Base-by-base conservation (phyloP, 1,139 yeast genomes). In the Debaryomyces singareniensis region DNA sequence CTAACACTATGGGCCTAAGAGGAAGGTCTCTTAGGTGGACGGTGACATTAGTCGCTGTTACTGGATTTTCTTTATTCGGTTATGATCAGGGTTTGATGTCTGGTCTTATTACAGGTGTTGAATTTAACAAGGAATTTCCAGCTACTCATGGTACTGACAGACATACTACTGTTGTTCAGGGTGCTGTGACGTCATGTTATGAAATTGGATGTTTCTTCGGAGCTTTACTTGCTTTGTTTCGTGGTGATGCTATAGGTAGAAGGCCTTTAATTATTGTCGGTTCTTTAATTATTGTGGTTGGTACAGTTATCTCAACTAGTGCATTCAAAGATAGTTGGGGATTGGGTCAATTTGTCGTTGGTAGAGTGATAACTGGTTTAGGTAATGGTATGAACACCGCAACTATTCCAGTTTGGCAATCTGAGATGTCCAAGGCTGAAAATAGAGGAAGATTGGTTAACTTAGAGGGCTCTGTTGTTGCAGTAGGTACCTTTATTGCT, bases 31-130 rank as follows among this genome's bases (percentile, higher is more conserved):
- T 65, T 33, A 49, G 69, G 42, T 42, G 43, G 7, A 61, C 70
- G 13, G 63, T 80, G 36, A 77, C 87, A 0, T 37, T 65, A 15
- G 59, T 73, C 24, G 77, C 87, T 28, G 77, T 75, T 28, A 65
- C 72, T 26, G 87, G 85, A 9, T 82, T 82, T 51, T 70, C 82
- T 15, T 53, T 63, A 30, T 82, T 82, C 47, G 93, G 94, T 35
- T 81, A 80, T 47, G 89, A 82, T 51, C 91, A 82, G 55, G 93
- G 93, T 47, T 68, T 82, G 33, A 77, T 80, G 84, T 71, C 82
- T 5, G 83, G 85, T 46, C 58, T 78, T 32, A 76, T 80, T 39
- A 72, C 82, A 14, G 81, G 81, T 32, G 58, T 57, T 0, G 70
- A 75, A 40, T 81, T 81, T 47, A 68, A 68, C 44, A 39, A 55